Evolutionary conservation across 192 early-diverging fungal genomes (phyloP), one percentile per base, ranked within the genome.

Genomic region (Thamnidium elegans): DNA sequence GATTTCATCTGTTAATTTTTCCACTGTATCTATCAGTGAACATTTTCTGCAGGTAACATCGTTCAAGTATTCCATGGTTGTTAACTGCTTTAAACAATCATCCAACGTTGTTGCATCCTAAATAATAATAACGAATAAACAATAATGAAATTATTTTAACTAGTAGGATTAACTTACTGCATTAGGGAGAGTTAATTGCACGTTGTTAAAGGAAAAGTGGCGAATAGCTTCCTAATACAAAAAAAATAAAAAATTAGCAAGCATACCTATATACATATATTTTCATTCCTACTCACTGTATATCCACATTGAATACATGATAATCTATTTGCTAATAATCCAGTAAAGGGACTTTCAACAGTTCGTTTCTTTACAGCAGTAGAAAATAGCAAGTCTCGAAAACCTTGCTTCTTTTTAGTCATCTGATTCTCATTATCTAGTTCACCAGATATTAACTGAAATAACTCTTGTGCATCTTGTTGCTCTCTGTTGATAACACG

Each of bases 381-480:
- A 58, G 47, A 15, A 42, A 39, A 15, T n/a, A 63, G 32, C 6
- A 63, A 30, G 51, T 63, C 47, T 26, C 34, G 21, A 7, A 63
- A 51, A 51, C 61, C 61, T 14, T 59, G 58, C 23, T 45, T 64
- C 19, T 48, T 44, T 50, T 58, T 44, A 11, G 62, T 58, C 0
- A 30, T 34, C 52, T 43, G 45, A 60, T 84, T 82, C 68, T 96
- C 91, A 13, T 82, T 78, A 15, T 85, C 84, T 8, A 94, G 65
- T 20, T 84, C 82, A 36, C 84, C 84, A 3, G 90, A 90, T 1
- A 96, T 82, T 0, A 92, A 77, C 66, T 92, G 88, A 55, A 94
- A 88, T 9, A 93, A 81, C 71, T 96, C 94, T 72, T 96, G 92
- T 8, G 94, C 94, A 65, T 96, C 94, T 79, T 95, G 86, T 58